phyloP scores from a whole-genome alignment of 2,329 filamentous ascomycete species.

The Lecanicillium sp. region DNA sequence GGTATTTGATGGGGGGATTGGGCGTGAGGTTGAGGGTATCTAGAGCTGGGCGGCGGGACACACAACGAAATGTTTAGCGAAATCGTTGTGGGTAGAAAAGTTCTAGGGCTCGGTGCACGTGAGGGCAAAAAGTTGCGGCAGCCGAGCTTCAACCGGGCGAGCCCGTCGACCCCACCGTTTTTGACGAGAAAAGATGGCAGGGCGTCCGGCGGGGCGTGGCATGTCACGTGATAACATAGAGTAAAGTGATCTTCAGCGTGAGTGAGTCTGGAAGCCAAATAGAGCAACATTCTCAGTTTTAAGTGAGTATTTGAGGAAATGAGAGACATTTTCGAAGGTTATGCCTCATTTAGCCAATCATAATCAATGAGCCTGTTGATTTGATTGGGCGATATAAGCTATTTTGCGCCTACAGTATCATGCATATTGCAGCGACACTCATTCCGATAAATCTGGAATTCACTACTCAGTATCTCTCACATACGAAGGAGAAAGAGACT shows the following conservation, averaged over 20 bases:
- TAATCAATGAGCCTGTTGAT: too few species aligned
- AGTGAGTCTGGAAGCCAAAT: too few species aligned
- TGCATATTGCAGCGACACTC: too few species aligned
- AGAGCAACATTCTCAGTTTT: too few species aligned
- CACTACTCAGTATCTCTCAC: too few species aligned
- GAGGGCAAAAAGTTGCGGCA: slow-evolving; percentile 23
- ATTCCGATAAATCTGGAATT: too few species aligned
- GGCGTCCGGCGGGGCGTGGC: background rate
- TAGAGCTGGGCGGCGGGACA: slow-evolving; percentile 29
- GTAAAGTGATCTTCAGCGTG: background rate
- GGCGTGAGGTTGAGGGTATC: slow-evolving; percentile 38
- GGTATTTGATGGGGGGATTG: slow-evolving; percentile 40
- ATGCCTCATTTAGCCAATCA: too few species aligned
- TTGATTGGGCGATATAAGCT: too few species aligned
- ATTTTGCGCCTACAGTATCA: too few species aligned
- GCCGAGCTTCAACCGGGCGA: slow-evolving; percentile 22
- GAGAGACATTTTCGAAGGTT: too few species aligned
- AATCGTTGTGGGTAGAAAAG: slow-evolving; percentile 40
- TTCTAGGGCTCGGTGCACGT: slow-evolving; percentile 39
- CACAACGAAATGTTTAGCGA: slow-evolving; percentile 30
- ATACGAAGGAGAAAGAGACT: too few species aligned
- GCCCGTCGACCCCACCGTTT: slow-evolving; percentile 15
- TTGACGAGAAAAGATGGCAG: slow-evolving; percentile 2
- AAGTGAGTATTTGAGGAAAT: too few species aligned
- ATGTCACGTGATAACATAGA: background rate